phyloP scores from a whole-genome alignment of 768 basidiomycete species.

The Lactarius trivialis region DNA sequence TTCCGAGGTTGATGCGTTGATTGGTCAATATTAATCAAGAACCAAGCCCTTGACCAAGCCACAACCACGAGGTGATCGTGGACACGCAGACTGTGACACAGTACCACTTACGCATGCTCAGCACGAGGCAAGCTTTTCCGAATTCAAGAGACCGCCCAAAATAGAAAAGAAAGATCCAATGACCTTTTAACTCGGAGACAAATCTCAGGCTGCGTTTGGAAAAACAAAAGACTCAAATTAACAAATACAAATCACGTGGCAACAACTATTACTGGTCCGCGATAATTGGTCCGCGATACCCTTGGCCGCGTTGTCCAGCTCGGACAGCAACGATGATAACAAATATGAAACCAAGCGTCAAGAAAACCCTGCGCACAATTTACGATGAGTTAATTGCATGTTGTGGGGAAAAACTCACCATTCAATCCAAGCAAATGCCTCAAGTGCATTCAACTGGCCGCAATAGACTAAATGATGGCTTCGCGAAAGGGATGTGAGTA shows the following conservation, averaged over 20 bases:
- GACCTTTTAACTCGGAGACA: neutral
- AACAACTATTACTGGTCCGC: neutral
- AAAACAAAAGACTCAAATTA: neutral
- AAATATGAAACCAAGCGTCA: slow-evolving; percentile 13
- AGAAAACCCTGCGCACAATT: slow-evolving; percentile 14
- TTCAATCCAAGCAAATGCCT: slow-evolving; percentile 24
- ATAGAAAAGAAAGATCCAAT: neutral
- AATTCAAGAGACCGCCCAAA: neutral
- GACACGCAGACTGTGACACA: neutral
- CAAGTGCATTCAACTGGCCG: slow-evolving; percentile 19
- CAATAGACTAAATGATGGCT: slow-evolving; percentile 17
- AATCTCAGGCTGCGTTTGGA: neutral
- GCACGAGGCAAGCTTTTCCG: neutral
- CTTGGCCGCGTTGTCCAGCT: slow-evolving; percentile 10
- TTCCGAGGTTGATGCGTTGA: neutral
- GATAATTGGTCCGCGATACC: slow-evolving; percentile 12
- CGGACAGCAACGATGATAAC: slow-evolving; percentile 15
- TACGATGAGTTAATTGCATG: neutral
- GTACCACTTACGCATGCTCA: neutral
- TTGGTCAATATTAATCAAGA: slow-evolving; percentile 1
- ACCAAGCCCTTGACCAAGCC: neutral
- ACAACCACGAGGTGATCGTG: neutral
- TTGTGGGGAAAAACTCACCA: slow-evolving; percentile 8
- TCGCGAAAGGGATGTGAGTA: neutral
- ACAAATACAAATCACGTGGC: slow-evolving; percentile 4